phyloP scores from a whole-genome alignment of 176 grass and related monocot species.

The Secale cereale region DNA sequence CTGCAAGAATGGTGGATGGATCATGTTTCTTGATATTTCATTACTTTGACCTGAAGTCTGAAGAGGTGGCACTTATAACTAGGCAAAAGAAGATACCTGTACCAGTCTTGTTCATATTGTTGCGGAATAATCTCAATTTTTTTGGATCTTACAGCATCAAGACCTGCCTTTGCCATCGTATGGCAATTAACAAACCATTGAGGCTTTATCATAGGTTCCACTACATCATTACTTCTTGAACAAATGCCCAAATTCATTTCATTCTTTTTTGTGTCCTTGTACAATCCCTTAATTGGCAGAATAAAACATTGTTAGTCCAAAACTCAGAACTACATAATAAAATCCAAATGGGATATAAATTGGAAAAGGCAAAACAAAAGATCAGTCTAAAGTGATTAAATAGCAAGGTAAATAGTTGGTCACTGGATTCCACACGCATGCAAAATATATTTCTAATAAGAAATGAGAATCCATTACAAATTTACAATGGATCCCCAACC shows the following conservation, averaged over 20 bases:
- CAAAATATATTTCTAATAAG: background rate
- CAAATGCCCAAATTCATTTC: slow-evolving; percentile 90
- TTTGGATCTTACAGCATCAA: slow-evolving; percentile 79
- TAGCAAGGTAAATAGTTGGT: background rate
- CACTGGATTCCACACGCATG: background rate
- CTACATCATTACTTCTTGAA: slow-evolving; percentile 79
- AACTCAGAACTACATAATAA: background rate
- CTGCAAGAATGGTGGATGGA: slow-evolving; percentile 26
- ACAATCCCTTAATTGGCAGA: slow-evolving; percentile 52
- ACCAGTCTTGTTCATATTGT: slow-evolving; percentile 90
- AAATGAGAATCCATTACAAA: background rate
- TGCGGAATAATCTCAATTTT: slow-evolving; percentile 88
- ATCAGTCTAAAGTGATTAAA: background rate
- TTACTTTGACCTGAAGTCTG: background rate
- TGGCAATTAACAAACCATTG: slow-evolving; percentile 90
- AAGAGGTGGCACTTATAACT: background rate
- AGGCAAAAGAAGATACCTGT: slow-evolving; percentile 40
- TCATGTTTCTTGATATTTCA: background rate
- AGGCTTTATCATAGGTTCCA: slow-evolving; percentile 83
- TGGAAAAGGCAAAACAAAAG: background rate
- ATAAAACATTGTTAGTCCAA: slow-evolving; percentile 7
- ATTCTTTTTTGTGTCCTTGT: slow-evolving; percentile 78
- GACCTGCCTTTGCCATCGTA: slow-evolving; percentile 67
- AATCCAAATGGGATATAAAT: background rate
- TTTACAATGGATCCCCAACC: background rate